phyloP scores from a whole-genome alignment of 2,329 filamentous ascomycete genomes.

The Fusarium ramigenum region DNA sequence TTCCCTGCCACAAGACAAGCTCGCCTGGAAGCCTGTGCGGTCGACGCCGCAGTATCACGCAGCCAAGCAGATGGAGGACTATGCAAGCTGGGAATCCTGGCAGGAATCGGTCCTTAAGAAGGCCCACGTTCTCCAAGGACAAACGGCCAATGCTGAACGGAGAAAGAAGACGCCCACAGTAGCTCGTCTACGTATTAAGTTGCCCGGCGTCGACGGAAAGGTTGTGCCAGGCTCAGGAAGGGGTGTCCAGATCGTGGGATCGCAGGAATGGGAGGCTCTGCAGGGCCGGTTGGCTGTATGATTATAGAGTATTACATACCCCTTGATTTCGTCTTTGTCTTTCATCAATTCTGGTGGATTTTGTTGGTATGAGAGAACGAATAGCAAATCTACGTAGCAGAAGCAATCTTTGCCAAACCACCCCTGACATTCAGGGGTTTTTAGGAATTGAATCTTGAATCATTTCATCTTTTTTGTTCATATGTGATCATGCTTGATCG shows the following conservation, averaged over 20 bases:
- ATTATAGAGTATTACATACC: constrained; percentile 43
- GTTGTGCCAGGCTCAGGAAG: constrained; percentile 49
- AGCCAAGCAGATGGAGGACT: constrained; percentile 72
- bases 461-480: constrained; percentile 27
- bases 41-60: constrained; percentile 73
- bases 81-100: constrained; percentile 69
- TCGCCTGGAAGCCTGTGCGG: constrained; percentile 72
- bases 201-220: constrained; percentile 60
- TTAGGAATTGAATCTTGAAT: constrained; percentile 21
- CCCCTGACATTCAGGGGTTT: background rate
- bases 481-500: constrained; percentile 26
- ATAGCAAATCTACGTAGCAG: constrained; percentile 21
- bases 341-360: constrained; percentile 19
- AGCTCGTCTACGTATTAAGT: constrained; percentile 60
- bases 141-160: constrained; percentile 33
- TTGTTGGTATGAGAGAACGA: constrained; percentile 27
- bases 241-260: constrained; percentile 62
- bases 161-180: constrained; percentile 48
- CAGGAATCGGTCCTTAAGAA: constrained; percentile 64
- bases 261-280: constrained; percentile 64
- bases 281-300: constrained; percentile 52
- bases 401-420: constrained; percentile 26
- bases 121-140: constrained; percentile 52
- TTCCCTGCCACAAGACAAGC: constrained; percentile 64
- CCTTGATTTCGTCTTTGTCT: constrained; percentile 25